Conservation (phyloP, 805 yeast genomes). For the Teunomyces pallodes region DNA sequence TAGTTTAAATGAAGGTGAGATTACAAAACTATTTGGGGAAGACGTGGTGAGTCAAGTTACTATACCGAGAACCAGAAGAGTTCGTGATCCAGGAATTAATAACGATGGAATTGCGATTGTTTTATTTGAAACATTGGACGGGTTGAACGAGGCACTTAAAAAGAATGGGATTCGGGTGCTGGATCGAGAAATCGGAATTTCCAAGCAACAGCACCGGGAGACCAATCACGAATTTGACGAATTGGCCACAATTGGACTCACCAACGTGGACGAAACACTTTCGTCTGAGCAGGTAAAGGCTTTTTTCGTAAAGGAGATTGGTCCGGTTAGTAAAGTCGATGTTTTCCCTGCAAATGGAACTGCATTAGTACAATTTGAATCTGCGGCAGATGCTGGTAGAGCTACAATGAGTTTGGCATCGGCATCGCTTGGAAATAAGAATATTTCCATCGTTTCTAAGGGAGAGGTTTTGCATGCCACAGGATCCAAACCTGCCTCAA, state of each 20-base stretch:
- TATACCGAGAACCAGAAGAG: constrained; percentile 37
- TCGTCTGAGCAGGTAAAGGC: constrained; percentile 31
- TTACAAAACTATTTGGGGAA: constrained; percentile 42
- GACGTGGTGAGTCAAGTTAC: constrained; percentile 55
- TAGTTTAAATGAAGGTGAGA: constrained; percentile 32
- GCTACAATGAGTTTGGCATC: constrained; percentile 47
- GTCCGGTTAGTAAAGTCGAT: constrained; percentile 40
- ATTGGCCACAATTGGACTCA: constrained; percentile 17
- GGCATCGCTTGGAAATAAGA: constrained; percentile 30
- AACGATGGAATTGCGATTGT: constrained; percentile 71
- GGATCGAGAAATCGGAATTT: constrained; percentile 49
- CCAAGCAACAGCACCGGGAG: constrained; percentile 12
- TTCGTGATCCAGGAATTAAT: constrained; percentile 26
- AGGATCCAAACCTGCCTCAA: background rate
- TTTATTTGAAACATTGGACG: constrained; percentile 40
- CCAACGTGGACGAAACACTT: constrained; percentile 32
- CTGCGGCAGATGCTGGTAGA: constrained; percentile 47
- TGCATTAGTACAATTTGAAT: constrained; percentile 50
- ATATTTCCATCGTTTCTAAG: constrained; percentile 13
- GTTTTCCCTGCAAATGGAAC: constrained; percentile 45
- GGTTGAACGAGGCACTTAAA: constrained; percentile 47
- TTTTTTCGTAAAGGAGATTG: constrained; percentile 24
- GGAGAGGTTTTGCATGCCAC: background rate
- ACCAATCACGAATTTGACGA: constrained; percentile 17
- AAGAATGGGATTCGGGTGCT: constrained; percentile 41